Evolutionary conservation across 2,329 filamentous ascomycete species (phyloP).

Genomic region (Beauveria pseudobassiana): DNA sequence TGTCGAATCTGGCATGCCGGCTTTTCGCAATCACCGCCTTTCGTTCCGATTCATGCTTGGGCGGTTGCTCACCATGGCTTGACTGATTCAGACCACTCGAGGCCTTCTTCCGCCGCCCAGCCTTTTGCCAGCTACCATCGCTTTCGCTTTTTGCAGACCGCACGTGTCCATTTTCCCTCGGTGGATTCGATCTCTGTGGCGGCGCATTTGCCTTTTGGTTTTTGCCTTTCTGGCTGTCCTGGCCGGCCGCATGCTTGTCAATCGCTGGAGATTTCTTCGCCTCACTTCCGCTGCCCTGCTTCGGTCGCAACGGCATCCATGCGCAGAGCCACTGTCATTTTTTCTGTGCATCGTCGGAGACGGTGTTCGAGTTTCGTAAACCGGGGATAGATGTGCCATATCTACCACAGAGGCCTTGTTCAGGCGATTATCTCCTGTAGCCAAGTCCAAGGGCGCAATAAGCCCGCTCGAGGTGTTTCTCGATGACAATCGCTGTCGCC

Average conservation of each 20-base stretch:
- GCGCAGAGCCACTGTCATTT: constrained; percentile 30
- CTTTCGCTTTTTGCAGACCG: constrained; percentile 49
- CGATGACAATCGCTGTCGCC: constrained; percentile 29
- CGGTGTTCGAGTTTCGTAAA: constrained; percentile 65
- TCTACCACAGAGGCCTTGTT: constrained; percentile 30
- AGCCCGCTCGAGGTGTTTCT: constrained; percentile 39
- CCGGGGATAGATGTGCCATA: constrained; percentile 57
- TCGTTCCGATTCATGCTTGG: constrained; percentile 52
- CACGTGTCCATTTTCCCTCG: constrained; percentile 45
- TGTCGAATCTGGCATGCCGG: background rate
- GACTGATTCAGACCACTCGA: constrained; percentile 27
- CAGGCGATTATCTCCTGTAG: constrained; percentile 37
- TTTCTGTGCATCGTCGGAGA: constrained; percentile 57
- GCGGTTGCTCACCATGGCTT: constrained; percentile 43
- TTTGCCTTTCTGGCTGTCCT: constrained; percentile 10
- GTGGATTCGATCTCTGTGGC: constrained; percentile 5
- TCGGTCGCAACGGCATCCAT: constrained; percentile 1
- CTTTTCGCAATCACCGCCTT: constrained; percentile 42
- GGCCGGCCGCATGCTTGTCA: constrained; percentile 17
- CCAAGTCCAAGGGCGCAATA: constrained; percentile 50
- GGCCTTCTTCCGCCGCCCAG: constrained; percentile 38
- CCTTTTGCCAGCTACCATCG: constrained; percentile 52
- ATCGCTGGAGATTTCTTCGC: constrained; percentile 16
- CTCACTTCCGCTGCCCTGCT: constrained; percentile 12
- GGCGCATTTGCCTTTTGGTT: constrained; percentile 31